Evolutionary conservation across 2,329 filamentous ascomycete genomes (phyloP).

Genomic region (Ophiostoma sp.): DNA sequence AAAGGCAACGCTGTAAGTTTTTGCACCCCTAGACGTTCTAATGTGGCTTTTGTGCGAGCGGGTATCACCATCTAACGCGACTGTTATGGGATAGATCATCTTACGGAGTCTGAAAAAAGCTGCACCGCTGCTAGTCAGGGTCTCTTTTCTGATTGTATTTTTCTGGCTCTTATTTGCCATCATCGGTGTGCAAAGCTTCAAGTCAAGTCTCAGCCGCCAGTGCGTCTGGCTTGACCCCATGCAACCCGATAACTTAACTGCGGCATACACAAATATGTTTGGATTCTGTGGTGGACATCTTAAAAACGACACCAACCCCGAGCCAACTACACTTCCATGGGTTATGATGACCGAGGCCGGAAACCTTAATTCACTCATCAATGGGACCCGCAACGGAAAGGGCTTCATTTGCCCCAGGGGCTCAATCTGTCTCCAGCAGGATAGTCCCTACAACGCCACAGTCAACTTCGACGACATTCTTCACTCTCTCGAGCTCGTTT

Average conservation of each 20-base stretch:
- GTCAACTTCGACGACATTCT: slow-evolving; percentile 94
- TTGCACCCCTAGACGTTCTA: too few species aligned
- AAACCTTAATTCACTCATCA: slow-evolving; percentile 49
- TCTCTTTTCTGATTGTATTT: slow-evolving; percentile 91
- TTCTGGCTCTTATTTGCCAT: slow-evolving; percentile 99
- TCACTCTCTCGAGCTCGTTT: slow-evolving; percentile 89
- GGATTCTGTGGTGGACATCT: slow-evolving; percentile 88
- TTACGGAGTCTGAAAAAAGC: slow-evolving; percentile 93
- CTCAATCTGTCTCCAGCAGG: slow-evolving; percentile 77
- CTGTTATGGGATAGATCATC: slow-evolving; percentile 62
- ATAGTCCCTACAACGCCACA: slow-evolving; percentile 79
- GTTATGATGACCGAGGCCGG: slow-evolving; percentile 46
- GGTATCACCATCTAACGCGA: background rate
- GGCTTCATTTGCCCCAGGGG: slow-evolving; percentile 84
- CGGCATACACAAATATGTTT: slow-evolving; percentile 62
- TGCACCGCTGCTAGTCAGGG: slow-evolving; percentile 84
- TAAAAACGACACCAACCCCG: slow-evolving; percentile 54
- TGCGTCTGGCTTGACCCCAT: slow-evolving; percentile 74
- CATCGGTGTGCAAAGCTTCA: slow-evolving; percentile 94
- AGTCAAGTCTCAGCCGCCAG: slow-evolving; percentile 73
- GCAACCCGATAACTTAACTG: slow-evolving; percentile 54
- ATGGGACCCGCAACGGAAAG: slow-evolving; percentile 62
- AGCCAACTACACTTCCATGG: slow-evolving; percentile 61
- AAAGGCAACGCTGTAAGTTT: slow-evolving; percentile 81
- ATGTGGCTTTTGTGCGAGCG: too few species aligned